Evolutionary conservation across 148 eudicot genomes (phyloP), one percentile per base, ranked within the genome.

Genomic region (Vaccinium darrowii): DNA sequence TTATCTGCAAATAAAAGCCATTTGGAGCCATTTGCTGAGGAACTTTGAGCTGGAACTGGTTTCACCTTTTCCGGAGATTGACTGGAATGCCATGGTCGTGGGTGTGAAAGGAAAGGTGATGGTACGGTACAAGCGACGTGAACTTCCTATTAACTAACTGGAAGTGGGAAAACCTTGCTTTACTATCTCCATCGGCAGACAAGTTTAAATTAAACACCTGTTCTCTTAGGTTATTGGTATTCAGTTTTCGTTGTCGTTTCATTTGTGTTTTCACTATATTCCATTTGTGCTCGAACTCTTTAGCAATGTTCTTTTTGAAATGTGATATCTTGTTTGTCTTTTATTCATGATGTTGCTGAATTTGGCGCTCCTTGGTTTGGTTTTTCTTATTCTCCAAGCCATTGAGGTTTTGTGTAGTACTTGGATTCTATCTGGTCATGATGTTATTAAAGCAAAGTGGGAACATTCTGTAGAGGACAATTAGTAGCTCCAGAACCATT

Each of bases 31-130:
- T 86, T 79, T 96, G 88, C 86, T 96, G 81, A 92, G 99, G 50
- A 96, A 96, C 53, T 96, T 96, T 75, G 99, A 96, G 86, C 84
- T 96, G 81, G 99, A 96, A 85, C 88, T 96, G 56, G 80, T 96
- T 76, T 96, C 99, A 39, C 99, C 99, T 8, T 96, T 96, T 76
- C 98, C 99, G 0, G 99, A 94, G 91, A 92, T 89, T 33, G 98
- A 94, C 62, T 96, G 98, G 98, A 93, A 96, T 81, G 93, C 94
- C 25, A 92, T 93, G 94, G 94, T 93, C 15, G 93, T 92, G 67
- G 94, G 95, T 47, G 93, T 91, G 43, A 91, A 93, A 87, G 95
- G 95, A 50, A 89, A 93, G 84, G 94, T 93, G 21, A 92, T 92
- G 94, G 95, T 93, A 47, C 83, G 94, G 53, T 92, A 93, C 90